Conservation (phyloP, 1,284 basidiomycete species). For the Gomphus sp. region DNA sequence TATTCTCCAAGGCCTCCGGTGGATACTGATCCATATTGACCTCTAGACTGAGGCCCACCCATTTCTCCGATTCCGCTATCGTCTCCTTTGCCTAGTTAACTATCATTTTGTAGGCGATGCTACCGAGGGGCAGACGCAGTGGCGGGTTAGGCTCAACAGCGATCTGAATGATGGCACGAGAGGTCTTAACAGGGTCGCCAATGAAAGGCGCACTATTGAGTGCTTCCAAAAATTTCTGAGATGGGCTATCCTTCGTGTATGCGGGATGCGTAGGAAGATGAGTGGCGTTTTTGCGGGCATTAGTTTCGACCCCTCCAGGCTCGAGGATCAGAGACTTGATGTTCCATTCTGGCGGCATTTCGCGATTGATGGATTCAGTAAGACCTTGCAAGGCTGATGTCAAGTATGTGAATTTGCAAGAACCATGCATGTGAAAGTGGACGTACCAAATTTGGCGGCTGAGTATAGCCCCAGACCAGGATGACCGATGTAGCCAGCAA, state of each 20-base stretch:
- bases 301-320: no score
- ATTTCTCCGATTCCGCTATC: constrained; percentile 20
- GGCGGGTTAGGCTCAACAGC: constrained; percentile 20
- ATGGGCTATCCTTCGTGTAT: constrained; percentile 14
- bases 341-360: constrained; percentile 21
- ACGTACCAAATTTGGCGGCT: constrained; percentile 27
- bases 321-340: constrained; percentile 16
- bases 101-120: constrained; percentile 21
- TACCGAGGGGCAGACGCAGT: constrained; percentile 26
- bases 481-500: constrained; percentile 23
- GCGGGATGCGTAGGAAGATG: constrained; percentile 11
- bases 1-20: no score
- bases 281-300: neutral
- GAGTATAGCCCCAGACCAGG: constrained; percentile 23
- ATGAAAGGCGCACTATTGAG: neutral
- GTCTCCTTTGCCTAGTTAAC: constrained; percentile 21
- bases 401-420: neutral
- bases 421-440: neutral
- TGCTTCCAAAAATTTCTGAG: constrained; percentile 6
- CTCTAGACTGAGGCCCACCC: constrained; percentile 15
- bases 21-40: no score
- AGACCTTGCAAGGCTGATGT: constrained; percentile 26
- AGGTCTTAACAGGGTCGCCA: constrained; percentile 16
- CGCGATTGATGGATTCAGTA: constrained; percentile 21
- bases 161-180: constrained; percentile 16